A percentile compares a stretch with the other conserved stretches of the same genome.
Evolutionary conservation across 768 basidiomycete species (phyloP).

Genomic region (Trametes villosa): DNA sequence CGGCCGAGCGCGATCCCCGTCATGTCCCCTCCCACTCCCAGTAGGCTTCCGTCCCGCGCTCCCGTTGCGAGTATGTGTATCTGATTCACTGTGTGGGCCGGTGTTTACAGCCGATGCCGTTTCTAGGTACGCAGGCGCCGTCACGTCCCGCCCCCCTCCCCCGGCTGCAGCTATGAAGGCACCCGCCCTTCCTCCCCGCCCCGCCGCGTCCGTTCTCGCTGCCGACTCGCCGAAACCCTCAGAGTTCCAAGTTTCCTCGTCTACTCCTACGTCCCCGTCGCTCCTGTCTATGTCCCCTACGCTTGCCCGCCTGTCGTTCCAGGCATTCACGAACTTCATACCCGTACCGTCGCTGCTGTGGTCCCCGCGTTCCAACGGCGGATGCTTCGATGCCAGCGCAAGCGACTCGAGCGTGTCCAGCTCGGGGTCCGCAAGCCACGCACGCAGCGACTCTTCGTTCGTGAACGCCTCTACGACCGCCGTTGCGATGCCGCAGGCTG

Average conservation of each 20-base stretch:
- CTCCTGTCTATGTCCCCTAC: constrained; percentile 57
- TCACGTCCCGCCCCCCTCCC: constrained; percentile 19
- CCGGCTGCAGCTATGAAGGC: constrained; percentile 44
- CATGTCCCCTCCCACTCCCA: constrained; percentile 25
- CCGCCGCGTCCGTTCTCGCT: constrained; percentile 16
- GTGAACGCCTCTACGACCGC: constrained; percentile 16
- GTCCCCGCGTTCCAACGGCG: constrained; percentile 29
- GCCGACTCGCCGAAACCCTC: constrained; percentile 24
- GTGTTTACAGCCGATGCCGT: constrained; percentile 24
- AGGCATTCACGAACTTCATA: constrained; percentile 63
- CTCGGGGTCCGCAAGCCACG: constrained; percentile 12
- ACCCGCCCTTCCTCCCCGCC: constrained; percentile 36
- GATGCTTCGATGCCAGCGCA: constrained; percentile 24
- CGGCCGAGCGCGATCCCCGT: constrained; percentile 24
- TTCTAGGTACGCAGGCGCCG: constrained; percentile 16
- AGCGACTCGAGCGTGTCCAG: constrained; percentile 25
- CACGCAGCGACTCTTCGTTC: constrained; percentile 14
- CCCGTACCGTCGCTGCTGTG: constrained; percentile 48
- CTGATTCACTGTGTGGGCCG: constrained; percentile 17
- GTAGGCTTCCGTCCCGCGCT: constrained; percentile 29
- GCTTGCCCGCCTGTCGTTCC: constrained; percentile 61
- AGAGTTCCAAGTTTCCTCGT: constrained; percentile 35
- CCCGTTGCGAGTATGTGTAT: constrained; percentile 32
- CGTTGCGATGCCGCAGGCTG: constrained; percentile 4
- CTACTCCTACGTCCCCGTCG: constrained; percentile 48